Evolutionary conservation across 2,329 filamentous ascomycete genomes (phyloP), one percentile per base, ranked within the genome.

Genomic region (Stromatinia cepivora): DNA sequence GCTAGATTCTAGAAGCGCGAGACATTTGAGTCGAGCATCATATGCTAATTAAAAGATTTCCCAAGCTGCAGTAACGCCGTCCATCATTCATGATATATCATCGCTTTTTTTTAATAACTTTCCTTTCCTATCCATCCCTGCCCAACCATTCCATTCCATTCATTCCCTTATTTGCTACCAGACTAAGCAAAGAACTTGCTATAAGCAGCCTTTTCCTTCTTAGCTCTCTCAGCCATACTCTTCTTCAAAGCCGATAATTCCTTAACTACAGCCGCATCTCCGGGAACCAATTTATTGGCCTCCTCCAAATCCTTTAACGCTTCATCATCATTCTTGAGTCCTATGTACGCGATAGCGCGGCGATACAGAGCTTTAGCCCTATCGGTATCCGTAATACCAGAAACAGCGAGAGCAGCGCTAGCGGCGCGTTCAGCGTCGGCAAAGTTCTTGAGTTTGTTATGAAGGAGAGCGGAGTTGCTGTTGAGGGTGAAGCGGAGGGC

Each of bases 121-220:
- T 25, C 22, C 59, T 2, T 63, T 20, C 10, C 42, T 34, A n/a
- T 45, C 39, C 48, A 13, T 46, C 4, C 17, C 39, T 42, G 36
- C 46, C 34, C 34, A 34, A 45, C 48, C 46, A 6, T 13, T 58
- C 28, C 28, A 57, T 63, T n/a, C 17, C 25, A 39, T 65, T 25
- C 54, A 20, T 54, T 65, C 20, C 31, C 7, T 28, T 22, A n/a
- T 10, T 46, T 48, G 10, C 36, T n/a, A 11, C 39, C 9, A n/a
- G 11, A 36, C 75, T 70, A 78, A 39, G 73, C 70, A 68, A 98
- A 98, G 81, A 96, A 95, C 83, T 97, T 98, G 83, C 91, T 92
- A 79, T 94, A 97, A 8, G 90, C 91, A 75, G 92, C 92, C 87
- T 94, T 96, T 84, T 97, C 92, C 87, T 94, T 97, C 79, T 91